Evolutionary conservation across 2,329 filamentous ascomycete species (phyloP), one percentile per base, ranked within the genome.

Genomic region (Calonectria henricotiae): DNA sequence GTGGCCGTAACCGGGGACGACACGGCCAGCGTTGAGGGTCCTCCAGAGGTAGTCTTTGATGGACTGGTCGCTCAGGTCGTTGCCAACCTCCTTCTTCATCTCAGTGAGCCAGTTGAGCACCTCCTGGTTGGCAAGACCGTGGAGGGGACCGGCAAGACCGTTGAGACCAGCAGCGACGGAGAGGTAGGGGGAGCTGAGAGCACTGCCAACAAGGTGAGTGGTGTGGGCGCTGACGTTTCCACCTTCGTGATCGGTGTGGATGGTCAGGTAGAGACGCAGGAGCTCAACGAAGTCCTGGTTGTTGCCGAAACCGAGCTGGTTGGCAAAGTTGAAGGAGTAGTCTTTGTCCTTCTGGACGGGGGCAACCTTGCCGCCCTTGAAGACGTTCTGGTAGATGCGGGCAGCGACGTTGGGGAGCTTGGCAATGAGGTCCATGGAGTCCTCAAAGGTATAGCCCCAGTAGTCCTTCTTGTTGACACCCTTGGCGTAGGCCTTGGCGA

Each of bases 311-410:
- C 96, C 96, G 79, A 99, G 94, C 91, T 98, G 95, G 92, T 98
- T 98, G 86, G 96, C 95, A 84, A 99, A 94, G 93, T 99, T 99
- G 94, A 93, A 99, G 80, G 92, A 90, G 89, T 98, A 99, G 84
- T 99, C 96, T 93, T 98, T 96, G 89, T 98, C 96, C 90, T 98
- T 97, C 90, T 98, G 92, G 84, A 98, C 91, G 67, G 95, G 85
- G 71, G 94, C 94, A 78, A 99, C 96, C 92, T 98, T 98, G 88
- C 96, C 96, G 82, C 97, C 96, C 92, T 98, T 98, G 94, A 97
- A 99, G 85, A 98, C 93, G 86, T 99, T 99, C 89, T 97, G 96
- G 92, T 99, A 99, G 90, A 99, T 99, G 88, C 95, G 94, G 75
- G 96, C 89, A 75, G 96, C 96, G 81, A 99, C 98, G 84, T 94